Base-by-base conservation (phyloP, 345 rosid genomes). In the Eucalyptus sp. region DNA sequence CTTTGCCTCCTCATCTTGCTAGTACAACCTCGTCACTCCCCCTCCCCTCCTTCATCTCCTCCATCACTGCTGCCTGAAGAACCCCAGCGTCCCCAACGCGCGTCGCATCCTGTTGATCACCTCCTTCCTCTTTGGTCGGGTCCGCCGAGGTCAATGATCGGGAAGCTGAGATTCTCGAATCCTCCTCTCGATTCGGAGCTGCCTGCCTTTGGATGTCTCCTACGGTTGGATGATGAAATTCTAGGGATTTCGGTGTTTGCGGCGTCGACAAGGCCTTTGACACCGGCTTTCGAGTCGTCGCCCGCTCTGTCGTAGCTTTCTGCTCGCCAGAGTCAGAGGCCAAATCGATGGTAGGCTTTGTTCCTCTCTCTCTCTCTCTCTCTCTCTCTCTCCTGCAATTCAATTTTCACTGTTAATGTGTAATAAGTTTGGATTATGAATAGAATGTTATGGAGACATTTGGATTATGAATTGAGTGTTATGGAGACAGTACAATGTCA, bases 121-220 rank as follows among this genome's bases (percentile, higher is more conserved):
- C n/a, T n/a, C n/a, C n/a, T n/a, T n/a, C n/a, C n/a, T n/a, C n/a
- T n/a, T 7, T 31, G 11, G n/a, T 16, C 15, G 37, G n/a, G 64
- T 91, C 83, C 89, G 8, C 86, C 46, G 15, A 94, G 93, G 88
- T 94, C 93, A 20, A 95, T 93, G 15, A 91, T 88, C 1, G 94
- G 96, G 83, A 95, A 89, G 10, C 91, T 76, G 76, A 25, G 41
- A 17, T 22, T 41, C 24, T 25, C 37, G 60, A 50, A 13, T 5
- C 58, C 18, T 31, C 50, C 11, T 24, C 2, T 64, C 27, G 37
- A 56, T 48, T 87, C 44, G 56, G 25, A 56, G 29, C n/a, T n/a
- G n/a, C n/a, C 6, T 58, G 62, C 13, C 62, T 56, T 24, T 7
- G 64, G 64, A 58, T 58, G 64, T 58, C 64, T 25, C 3, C 0